Conservation (phyloP, 177 flowering plant species). For the Vitis hybrid region DNA sequence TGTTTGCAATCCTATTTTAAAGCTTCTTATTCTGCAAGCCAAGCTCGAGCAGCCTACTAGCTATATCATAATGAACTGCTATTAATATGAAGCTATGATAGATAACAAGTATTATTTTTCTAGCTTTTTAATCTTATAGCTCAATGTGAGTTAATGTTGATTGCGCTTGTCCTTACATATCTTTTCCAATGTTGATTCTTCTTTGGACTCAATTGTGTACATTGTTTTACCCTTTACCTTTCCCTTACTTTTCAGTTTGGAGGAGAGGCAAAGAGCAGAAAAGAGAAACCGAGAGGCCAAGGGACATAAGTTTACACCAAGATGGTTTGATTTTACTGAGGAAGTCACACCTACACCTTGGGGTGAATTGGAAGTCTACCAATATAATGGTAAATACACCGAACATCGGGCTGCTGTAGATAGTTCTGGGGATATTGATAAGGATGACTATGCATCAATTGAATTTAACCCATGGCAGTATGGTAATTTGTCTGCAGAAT, state of each 20-base stretch:
- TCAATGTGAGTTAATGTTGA: no score
- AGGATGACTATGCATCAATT: slow-evolving; percentile 26
- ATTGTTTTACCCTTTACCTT: background rate
- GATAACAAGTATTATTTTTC: no score
- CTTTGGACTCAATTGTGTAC: background rate
- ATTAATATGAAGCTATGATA: no score
- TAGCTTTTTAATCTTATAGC: no score
- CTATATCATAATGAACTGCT: no score
- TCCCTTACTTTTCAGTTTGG: slow-evolving; percentile 39
- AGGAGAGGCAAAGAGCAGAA: slow-evolving; percentile 68
- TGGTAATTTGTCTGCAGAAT: slow-evolving; percentile 30
- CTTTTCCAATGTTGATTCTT: background rate
- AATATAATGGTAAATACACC: slow-evolving; percentile 47
- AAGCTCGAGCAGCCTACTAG: no score
- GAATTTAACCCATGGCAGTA: slow-evolving; percentile 77
- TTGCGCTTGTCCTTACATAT: background rate
- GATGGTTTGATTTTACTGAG: slow-evolving; percentile 53
- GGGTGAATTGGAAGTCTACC: slow-evolving; percentile 63
- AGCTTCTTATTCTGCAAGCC: no score
- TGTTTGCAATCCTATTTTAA: no score
- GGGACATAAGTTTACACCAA: slow-evolving; percentile 46
- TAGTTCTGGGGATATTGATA: slow-evolving; percentile 22
- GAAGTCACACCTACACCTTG: slow-evolving; percentile 61
- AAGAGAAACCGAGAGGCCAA: slow-evolving; percentile 49
- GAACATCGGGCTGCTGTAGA: slow-evolving; percentile 42